Evolutionary conservation across 2,329 filamentous ascomycete species (phyloP), one percentile per base, ranked within the genome.

Genomic region (Penicillium nordicum): DNA sequence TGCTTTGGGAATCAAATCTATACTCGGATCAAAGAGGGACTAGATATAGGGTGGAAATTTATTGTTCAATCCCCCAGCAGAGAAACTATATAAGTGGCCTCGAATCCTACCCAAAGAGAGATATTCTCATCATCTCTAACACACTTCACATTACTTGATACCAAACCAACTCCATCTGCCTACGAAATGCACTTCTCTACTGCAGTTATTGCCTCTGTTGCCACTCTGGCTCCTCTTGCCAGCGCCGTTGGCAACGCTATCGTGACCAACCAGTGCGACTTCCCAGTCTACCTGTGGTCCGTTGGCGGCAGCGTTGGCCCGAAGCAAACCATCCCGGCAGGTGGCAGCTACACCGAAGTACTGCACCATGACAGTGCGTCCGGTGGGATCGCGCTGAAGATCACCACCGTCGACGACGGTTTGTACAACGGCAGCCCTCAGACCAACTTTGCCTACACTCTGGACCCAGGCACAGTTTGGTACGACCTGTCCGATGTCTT

Each of bases 401-500:
- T 79, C 59, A 72, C 76, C 42, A 70, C 63, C 21, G 61, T 53
- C 14, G 47, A 67, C 43, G 65, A 74, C 52, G 75, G 74, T 6
- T 58, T 77, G 43, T 74, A 68, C 57, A 66, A 73, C 29, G 69
- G 67, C 30, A 72, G 67, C 40, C 62, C 73, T 4, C 71, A 78
- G 62, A 72, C 73, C 41, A 72, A 71, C 59, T 77, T 72, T 59
- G 74, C 76, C 38, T 78, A 78, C 63, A 74, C 70, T 32, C 66
- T 77, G 49, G 69, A 72, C 50, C 66, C 69, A 40, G 65, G 62
- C 45, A 63, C 67, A 41, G 63, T 76, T 55, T 76, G 71, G 63
- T 79, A 78, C 53, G 76, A 78, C 50, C 63, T 79, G 54, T 74
- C 71, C 5, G 72, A 75, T 64, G 75, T 78, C 52, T 74, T 74